phyloP scores from a whole-genome alignment of 768 basidiomycete species.

The Mycena galericulata region DNA sequence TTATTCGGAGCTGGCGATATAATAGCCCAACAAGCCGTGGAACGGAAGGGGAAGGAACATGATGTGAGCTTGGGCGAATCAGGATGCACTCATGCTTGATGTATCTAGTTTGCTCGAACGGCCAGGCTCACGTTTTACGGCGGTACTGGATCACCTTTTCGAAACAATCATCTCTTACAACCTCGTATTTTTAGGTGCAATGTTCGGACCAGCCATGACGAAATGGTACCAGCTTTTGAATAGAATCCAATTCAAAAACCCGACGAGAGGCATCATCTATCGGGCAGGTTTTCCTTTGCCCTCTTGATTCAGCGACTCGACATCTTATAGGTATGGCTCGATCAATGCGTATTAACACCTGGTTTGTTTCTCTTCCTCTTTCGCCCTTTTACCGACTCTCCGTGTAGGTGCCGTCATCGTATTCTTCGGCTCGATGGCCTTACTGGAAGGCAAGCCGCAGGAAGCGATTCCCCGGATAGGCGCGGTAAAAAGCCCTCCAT shows the following conservation, averaged over 20 bases:
- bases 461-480: conserved; percentile 61
- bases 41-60: conserved; percentile 76
- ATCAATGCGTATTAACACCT: conserved; percentile 85
- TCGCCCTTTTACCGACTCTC: background rate
- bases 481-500: conserved; percentile 49
- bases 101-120: conserved; percentile 65
- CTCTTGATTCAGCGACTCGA: background rate
- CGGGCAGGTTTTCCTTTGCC: conserved; percentile 57
- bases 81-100: background rate
- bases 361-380: conserved; percentile 47
- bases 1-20: conserved; percentile 84
- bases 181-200: conserved; percentile 54
- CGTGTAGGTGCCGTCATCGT: conserved; percentile 57
- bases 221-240: conserved; percentile 86
- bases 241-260: conserved; percentile 73
- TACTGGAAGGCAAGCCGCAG: conserved; percentile 78
- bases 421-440: conserved; percentile 80
- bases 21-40: conserved; percentile 89
- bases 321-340: conserved; percentile 73
- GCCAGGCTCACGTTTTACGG: conserved; percentile 79
- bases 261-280: conserved; percentile 68
- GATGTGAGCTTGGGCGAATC: conserved; percentile 66
- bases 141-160: conserved; percentile 51
- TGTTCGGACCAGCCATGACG: conserved; percentile 87
- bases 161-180: background rate